Percentiles rank a stretch among this genome's conserved stretches.
These are phyloP conservation scores for Cutaneotrichosporon spelunceum DNA, from an alignment of 1,284 basidiomycete genomes.

Conservation along the genomic window DNA sequence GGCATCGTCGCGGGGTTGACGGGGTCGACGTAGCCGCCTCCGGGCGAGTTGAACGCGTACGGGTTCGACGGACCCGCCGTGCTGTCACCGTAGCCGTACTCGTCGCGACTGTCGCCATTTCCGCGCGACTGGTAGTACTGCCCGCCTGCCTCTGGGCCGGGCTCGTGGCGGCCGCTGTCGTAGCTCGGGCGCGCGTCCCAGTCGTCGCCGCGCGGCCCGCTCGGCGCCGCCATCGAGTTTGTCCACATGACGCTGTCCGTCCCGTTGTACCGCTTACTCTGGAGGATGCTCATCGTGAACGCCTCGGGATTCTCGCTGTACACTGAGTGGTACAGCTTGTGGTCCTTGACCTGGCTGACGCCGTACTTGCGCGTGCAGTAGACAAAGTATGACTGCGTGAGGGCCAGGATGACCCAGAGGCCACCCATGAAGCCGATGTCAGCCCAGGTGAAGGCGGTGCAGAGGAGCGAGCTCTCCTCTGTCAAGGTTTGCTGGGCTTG, in stretches of 20 bases:
- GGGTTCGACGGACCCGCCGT: constrained; percentile 2
- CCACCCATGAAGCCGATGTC: constrained; percentile 86
- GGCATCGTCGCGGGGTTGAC: constrained; percentile 3
- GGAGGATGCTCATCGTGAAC: constrained; percentile 60
- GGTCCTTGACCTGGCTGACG: constrained; percentile 68
- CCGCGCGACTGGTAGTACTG: constrained; percentile 21
- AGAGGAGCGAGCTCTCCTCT: constrained; percentile 64
- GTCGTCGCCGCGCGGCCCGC: constrained; percentile 54
- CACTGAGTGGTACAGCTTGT: constrained; percentile 72
- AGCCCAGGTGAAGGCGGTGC: constrained; percentile 83
- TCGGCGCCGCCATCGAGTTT: constrained; percentile 23
- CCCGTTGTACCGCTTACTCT: constrained; percentile 62
- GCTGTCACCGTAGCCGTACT: background rate
- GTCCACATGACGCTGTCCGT: constrained; percentile 47
- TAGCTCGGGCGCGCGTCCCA: constrained; percentile 67
- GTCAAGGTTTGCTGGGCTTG: constrained; percentile 27
- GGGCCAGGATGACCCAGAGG: constrained; percentile 71
- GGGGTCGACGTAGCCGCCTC: constrained; percentile 17
- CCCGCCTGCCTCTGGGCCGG: constrained; percentile 21
- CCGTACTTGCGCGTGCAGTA: constrained; percentile 68
- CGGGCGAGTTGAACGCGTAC: constrained; percentile 21
- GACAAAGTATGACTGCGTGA: constrained; percentile 63
- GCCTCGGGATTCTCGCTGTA: constrained; percentile 56
- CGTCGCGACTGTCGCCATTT: constrained; percentile 7
- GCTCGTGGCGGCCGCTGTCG: constrained; percentile 47